Evolutionary conservation across 2,329 filamentous ascomycete species (phyloP), one percentile per base, ranked within the genome.

Genomic region (Aschersonia sp.): DNA sequence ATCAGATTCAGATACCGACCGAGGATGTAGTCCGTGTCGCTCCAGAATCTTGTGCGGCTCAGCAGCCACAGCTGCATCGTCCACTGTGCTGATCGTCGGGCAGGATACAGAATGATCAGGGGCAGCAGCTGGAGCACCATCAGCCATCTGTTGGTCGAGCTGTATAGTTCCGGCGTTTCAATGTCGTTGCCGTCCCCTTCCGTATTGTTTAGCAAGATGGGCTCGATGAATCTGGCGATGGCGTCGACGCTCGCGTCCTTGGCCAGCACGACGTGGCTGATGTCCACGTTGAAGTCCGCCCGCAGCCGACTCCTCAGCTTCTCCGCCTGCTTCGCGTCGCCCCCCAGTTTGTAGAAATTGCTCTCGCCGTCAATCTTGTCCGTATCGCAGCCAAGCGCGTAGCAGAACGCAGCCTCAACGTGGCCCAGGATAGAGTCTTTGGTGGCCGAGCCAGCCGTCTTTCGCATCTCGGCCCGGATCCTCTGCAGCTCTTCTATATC

Each of bases 251-350:
- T 68, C 30, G 70, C 66, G 41, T 68, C 60, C 43, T 66, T 68
- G 58, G 77, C 76, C 5, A 77, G 62, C 8, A 70, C 56, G 47
- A 70, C 69, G 48, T 75, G 72, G 0, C 72, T 68, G 1, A 77
- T 58, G 14, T 68, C 64, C 1, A 73, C 60, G 32, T 65, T 60
- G 50, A 76, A 74, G 45, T 72, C 65, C 30, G 64, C 64, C 14
- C 74, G 66, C 4, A 77, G 62, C 8, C 31, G 40, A 5, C 45
- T n/a, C 37, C 42, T 42, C 12, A 47, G 43, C 37, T 42, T 41
- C 31, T 49, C 72, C 12, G 72, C 72, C 22, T 62, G 63, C 46
- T 74, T 59, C 45, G 68, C 71, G 54, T 74, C 69, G 37, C 72
- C 70, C 11, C 70, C 70, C 14, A 72, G 59, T 5, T 63, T 59